These are phyloP conservation scores for Leccinum boreale DNA, from an alignment of 768 basidiomycete genomes.

Conservation along the genomic window DNA sequence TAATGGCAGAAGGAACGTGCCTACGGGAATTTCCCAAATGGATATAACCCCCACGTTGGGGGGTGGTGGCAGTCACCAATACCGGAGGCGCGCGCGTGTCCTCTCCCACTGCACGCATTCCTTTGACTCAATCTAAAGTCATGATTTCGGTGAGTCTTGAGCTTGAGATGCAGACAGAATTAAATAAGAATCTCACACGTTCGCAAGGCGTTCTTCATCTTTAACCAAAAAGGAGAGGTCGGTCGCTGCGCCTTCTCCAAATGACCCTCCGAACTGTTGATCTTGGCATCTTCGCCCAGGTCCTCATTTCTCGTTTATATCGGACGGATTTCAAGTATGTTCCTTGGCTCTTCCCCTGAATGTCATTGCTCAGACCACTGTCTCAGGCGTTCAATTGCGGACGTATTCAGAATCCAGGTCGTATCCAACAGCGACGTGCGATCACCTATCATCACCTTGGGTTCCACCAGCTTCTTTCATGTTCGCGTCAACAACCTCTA, in stretches of 20 bases:
- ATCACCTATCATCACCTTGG: constrained; percentile 95
- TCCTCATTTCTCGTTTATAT: constrained; percentile 94
- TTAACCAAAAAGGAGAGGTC: constrained; percentile 99
- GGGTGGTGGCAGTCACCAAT: constrained; percentile 1
- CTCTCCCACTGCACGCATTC: neutral
- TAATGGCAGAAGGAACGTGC: too few species aligned
- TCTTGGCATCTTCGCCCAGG: constrained; percentile 41
- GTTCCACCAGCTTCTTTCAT: constrained; percentile 98
- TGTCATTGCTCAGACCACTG: constrained; percentile 3
- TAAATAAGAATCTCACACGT: neutral
- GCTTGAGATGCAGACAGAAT: neutral
- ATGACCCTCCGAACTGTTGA: neutral
- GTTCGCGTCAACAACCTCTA: constrained; percentile 95
- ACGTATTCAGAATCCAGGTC: constrained; percentile 98
- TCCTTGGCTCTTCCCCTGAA: constrained; percentile 9
- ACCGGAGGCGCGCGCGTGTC: neutral
- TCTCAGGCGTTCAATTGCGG: constrained; percentile 87
- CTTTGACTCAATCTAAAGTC: constrained; percentile 7
- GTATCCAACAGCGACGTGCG: constrained; percentile 96
- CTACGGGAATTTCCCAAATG: neutral
- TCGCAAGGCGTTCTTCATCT: constrained; percentile 94
- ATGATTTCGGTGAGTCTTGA: constrained; percentile 47
- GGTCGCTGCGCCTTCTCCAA: constrained; percentile 16
- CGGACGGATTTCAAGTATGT: constrained; percentile 94
- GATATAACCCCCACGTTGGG: constrained; percentile 4